These are phyloP conservation scores for Pilaira anomala DNA, from an alignment of 192 early-diverging fungal species.

Conservation along the genomic window DNA sequence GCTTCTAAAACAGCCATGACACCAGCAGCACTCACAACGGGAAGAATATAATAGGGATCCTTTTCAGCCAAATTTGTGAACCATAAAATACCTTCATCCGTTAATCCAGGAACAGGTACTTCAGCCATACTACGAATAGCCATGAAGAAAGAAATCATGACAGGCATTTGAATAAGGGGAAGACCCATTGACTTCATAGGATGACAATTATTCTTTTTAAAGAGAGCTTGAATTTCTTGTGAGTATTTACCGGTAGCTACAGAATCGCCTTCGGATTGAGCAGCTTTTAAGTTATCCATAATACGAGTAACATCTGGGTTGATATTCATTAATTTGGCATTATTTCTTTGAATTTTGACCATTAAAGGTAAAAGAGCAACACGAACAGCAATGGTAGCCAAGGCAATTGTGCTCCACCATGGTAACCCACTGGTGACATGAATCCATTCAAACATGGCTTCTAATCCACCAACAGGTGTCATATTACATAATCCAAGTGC, in stretches of 20 bases:
- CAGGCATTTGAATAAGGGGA: conserved; percentile 69
- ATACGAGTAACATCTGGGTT: conserved; percentile 70
- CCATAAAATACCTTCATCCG: conserved; percentile 76
- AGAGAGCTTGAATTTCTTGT: conserved; percentile 58
- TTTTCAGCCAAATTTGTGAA: conserved; percentile 77
- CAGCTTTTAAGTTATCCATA: conserved; percentile 59
- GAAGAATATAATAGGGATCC: conserved; percentile 84
- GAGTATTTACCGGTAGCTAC: conserved; percentile 44
- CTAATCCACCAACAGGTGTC: conserved; percentile 67
- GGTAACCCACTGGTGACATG: conserved; percentile 83
- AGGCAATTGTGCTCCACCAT: conserved; percentile 91
- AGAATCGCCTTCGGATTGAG: conserved; percentile 57
- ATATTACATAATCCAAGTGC: conserved; percentile 73
- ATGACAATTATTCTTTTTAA: conserved; percentile 59
- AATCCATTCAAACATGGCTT: conserved; percentile 72
- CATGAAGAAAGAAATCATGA: conserved; percentile 85
- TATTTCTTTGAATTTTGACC: conserved; percentile 68
- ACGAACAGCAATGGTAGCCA: conserved; percentile 66
- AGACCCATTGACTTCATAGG: conserved; percentile 61
- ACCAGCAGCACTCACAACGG: conserved; percentile 61
- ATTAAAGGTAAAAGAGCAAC: conserved; percentile 67
- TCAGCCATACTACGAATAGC: conserved; percentile 77
- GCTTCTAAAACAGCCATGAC: conserved; percentile 74
- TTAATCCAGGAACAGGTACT: conserved; percentile 77
- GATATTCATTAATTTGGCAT: conserved; percentile 64